Percentiles rank a stretch among this genome's conserved stretches.
Conservation (phyloP, 1,284 basidiomycete species). For the Hypsizygus ulmarius region DNA sequence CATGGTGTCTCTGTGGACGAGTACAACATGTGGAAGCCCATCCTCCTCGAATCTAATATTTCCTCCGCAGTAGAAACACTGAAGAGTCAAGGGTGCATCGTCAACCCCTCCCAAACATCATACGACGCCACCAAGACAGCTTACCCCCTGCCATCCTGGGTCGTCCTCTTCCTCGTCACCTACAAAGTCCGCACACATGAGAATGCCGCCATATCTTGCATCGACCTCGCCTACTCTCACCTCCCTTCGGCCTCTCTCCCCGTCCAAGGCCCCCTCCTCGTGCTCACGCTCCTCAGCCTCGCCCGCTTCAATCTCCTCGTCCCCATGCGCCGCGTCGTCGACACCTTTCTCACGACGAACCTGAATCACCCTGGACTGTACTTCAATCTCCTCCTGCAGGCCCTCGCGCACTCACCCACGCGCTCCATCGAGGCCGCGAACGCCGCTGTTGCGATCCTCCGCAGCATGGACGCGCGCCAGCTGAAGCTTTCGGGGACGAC, state of each 20-base stretch:
- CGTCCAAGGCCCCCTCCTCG: slow-evolving; percentile 42
- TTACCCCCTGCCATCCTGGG: slow-evolving; percentile 44
- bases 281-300: slow-evolving; percentile 48
- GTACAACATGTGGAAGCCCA: slow-evolving; percentile 36
- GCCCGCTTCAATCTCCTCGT: slow-evolving; percentile 44
- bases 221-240: slow-evolving; percentile 38
- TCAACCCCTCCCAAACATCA: not conserved
- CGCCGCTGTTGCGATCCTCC: slow-evolving; percentile 41
- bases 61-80: slow-evolving; percentile 29
- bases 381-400: slow-evolving; percentile 56
- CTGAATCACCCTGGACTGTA: slow-evolving; percentile 36
- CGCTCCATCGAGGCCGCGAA: slow-evolving; percentile 40
- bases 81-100: not conserved
- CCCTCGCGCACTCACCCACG: slow-evolving; percentile 42
- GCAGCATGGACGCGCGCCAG: slow-evolving; percentile 42
- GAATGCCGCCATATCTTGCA: slow-evolving; percentile 39
- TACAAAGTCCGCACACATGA: slow-evolving; percentile 42
- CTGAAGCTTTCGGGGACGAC: slow-evolving; percentile 43
- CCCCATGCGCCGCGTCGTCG: slow-evolving; percentile 41
- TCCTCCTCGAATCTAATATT: slow-evolving; percentile 34
- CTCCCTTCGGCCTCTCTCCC: slow-evolving; percentile 30
- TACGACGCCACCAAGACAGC: not conserved
- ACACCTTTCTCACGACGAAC: slow-evolving; percentile 42
- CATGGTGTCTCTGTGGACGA: slow-evolving; percentile 33
- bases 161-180: slow-evolving; percentile 48